Evolutionary conservation across 2,329 filamentous ascomycete species (phyloP), one percentile per base, ranked within the genome.

Genomic region (Cladosporium velox): DNA sequence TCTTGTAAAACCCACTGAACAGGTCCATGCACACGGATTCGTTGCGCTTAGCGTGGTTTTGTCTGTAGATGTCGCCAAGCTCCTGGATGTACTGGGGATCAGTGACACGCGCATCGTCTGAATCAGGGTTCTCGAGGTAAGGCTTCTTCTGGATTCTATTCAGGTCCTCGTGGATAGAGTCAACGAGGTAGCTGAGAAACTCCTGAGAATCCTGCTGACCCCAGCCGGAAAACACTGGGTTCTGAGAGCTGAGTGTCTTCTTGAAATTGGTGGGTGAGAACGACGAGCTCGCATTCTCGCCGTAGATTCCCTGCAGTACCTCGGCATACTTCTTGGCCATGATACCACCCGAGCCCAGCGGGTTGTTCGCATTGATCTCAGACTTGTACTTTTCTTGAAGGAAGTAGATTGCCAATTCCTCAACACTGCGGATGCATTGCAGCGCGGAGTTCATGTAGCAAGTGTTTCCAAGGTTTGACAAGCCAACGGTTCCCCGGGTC

Each of bases 371-470:
- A 77, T 99, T 99, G 70, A 98, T 85, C 73, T 99, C 94, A 61
- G 84, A 81, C 72, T 90, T 87, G 79, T 91, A 93, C 68, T 89
- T 86, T 67, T 88, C 76, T 73, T 78, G 84, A 59, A 97, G 79
- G 78, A 99, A 98, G 78, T 97, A 99, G 73, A 93, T 89, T 5
- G 92, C 94, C 69, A 99, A 81, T 78, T 99, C 95, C 75, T 97
- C 92, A 0, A 97, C 93, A 72, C 92, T 96, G 60, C 94, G 89
- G 61, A 99, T 87, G 77, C 95, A 99, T 77, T 99, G 95, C 64
- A 98, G 83, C 11, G 95, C 95, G 26, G 94, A 97, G 78, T 98
- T 98, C 93, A 98, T 97, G 80, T 99, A 99, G 79, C 95, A 99
- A 0, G 95, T 98, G 74, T 99, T 99, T 59, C 95, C 95, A 15